These are phyloP conservation scores for Candida namnaoensis DNA, from an alignment of 805 yeast species.

Conservation along the genomic window DNA sequence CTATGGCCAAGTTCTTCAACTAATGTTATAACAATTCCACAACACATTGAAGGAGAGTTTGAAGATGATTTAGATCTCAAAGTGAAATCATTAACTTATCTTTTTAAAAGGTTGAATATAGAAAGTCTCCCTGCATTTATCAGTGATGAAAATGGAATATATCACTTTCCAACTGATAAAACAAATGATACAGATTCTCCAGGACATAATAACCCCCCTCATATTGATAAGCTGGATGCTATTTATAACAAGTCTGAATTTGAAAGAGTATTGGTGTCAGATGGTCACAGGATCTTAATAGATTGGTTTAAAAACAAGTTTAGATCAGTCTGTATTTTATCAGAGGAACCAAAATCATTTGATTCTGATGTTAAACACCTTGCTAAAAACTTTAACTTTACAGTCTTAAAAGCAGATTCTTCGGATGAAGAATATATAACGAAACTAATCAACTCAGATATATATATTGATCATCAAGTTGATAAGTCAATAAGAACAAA, in stretches of 20 bases:
- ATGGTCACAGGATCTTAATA: constrained; percentile 56
- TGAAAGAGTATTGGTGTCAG: constrained; percentile 30
- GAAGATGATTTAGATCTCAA: constrained; percentile 58
- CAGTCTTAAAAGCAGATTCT: constrained; percentile 30
- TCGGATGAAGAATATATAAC: constrained; percentile 36
- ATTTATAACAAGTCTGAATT: constrained; percentile 44
- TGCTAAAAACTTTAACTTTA: constrained; percentile 21
- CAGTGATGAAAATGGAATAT: constrained; percentile 19
- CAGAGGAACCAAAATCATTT: constrained; percentile 32
- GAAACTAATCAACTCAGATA: constrained; percentile 35
- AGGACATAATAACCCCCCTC: not conserved
- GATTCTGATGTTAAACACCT: constrained; percentile 13
- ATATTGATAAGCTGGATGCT: constrained; percentile 36
- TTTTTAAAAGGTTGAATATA: constrained; percentile 43
- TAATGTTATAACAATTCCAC: constrained; percentile 36
- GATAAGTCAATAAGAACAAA: constrained; percentile 28
- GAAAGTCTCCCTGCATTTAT: constrained; percentile 34
- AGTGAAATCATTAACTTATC: constrained; percentile 47
- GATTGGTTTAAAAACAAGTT: constrained; percentile 64
- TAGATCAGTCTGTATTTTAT: constrained; percentile 48
- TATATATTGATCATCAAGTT: constrained; percentile 49
- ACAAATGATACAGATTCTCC: not conserved
- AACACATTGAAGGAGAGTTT: constrained; percentile 32
- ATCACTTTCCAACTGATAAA: constrained; percentile 4
- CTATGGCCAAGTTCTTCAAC: constrained; percentile 25